Conservation (phyloP, 2,329 filamentous ascomycete genomes). For the Pseudocercospora musae region DNA sequence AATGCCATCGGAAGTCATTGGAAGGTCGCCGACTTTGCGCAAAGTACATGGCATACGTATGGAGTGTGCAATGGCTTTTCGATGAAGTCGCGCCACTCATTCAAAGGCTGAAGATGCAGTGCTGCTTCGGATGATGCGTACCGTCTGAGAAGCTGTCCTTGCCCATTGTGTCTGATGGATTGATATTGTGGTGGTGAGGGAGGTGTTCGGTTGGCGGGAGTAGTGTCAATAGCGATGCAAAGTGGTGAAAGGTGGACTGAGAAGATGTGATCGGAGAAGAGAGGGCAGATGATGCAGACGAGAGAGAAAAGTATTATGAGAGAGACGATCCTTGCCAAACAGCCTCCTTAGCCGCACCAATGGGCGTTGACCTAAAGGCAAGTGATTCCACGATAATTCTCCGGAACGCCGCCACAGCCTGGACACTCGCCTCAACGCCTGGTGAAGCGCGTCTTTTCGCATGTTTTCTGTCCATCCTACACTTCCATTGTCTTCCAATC, state of each 20-base stretch:
- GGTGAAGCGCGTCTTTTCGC: not conserved
- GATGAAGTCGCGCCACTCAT: not conserved
- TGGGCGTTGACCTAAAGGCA: not conserved
- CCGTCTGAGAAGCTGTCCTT: constrained; percentile 38
- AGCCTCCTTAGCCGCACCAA: not conserved
- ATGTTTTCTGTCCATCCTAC: not conserved
- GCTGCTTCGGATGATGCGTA: constrained; percentile 24
- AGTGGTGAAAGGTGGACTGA: not conserved
- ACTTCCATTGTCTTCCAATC: not conserved
- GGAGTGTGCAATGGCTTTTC: not conserved
- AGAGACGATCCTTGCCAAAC: not conserved
- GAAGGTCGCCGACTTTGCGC: not conserved
- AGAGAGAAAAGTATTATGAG: not conserved
- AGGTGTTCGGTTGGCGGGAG: not conserved
- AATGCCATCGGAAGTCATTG: not conserved
- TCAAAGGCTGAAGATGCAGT: not conserved
- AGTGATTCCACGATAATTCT: not conserved
- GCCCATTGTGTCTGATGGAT: constrained; percentile 35
- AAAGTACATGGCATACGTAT: not conserved
- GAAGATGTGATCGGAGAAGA: not conserved
- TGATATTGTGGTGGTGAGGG: not conserved
- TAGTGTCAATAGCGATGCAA: not conserved
- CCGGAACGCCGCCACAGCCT: not conserved
- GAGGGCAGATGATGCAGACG: not conserved
- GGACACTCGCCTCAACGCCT: not conserved